Conservation (phyloP, 1,284 basidiomycete species). For the Trametes versicolor region DNA sequence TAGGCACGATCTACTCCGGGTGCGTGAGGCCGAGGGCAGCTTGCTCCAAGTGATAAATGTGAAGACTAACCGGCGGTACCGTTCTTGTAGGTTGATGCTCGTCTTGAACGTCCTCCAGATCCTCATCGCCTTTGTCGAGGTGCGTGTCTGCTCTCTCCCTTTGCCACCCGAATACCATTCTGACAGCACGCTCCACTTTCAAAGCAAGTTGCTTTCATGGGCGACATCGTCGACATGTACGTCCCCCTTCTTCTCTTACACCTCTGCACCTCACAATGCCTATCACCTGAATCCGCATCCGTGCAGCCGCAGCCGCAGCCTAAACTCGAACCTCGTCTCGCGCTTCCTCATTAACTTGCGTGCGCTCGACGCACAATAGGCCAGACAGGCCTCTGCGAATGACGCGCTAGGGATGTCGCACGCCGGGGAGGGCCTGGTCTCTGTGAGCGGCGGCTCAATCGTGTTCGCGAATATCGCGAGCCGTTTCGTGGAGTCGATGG, state of each 20-base stretch:
- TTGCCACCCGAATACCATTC: too few species aligned
- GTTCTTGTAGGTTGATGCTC: slow-evolving; percentile 6
- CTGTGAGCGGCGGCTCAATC: not conserved
- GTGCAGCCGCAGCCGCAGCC: too few species aligned
- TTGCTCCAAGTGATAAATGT: too few species aligned
- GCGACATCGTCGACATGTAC: slow-evolving; percentile 7
- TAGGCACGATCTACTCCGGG: slow-evolving; percentile 5
- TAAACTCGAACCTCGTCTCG: slow-evolving; percentile 12
- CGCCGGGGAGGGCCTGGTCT: not conserved
- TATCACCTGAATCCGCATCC: not conserved
- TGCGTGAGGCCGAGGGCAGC: too few species aligned
- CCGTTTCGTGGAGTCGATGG: slow-evolving; percentile 8
- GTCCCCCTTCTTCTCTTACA: not conserved
- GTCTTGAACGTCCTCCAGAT: slow-evolving; percentile 18
- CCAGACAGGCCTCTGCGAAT: not conserved
- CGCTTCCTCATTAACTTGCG: slow-evolving; percentile 24
- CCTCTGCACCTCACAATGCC: not conserved
- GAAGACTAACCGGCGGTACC: not conserved
- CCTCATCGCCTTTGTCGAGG: slow-evolving; percentile 15
- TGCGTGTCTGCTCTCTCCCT: not conserved
- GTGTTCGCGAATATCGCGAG: slow-evolving; percentile 2
- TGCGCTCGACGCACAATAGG: slow-evolving; percentile 10
- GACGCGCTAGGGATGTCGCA: slow-evolving; percentile 4
- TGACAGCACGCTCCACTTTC: too few species aligned
- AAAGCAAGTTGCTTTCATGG: slow-evolving; percentile 11